Evolutionary conservation across 202 grass and related monocot species (phyloP), one percentile per base, ranked within the genome.

Genomic region (Brachypodium distachyon): DNA sequence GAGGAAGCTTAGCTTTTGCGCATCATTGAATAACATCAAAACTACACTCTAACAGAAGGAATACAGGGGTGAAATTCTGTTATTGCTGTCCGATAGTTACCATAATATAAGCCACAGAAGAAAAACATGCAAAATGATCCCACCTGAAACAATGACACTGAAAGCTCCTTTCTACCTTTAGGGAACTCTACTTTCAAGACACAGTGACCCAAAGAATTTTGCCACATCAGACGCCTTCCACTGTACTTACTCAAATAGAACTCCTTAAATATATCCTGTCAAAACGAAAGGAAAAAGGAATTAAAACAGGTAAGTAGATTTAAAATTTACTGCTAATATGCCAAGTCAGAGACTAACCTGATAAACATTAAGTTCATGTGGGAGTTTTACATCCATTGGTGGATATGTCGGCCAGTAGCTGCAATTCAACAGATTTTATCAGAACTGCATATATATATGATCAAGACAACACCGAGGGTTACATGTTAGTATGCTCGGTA

Each of bases 331-430:
- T 12, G 34, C 39, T n/a, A 77, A 19, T 22, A 68, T 25, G 50
- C 22, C 12, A 37, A 83, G n/a, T 23, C 39, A 70, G 28, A 12
- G 41, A 32, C 87, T 85, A 84, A 99, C 96, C 92, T 99, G 96
- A 82, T 99, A 99, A 12, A 99, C 92, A 77, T 99, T 99, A 65
- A 99, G 74, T 82, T 99, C 96, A 48, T 93, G 96, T 32, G 96
- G 96, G 83, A 99, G 96, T 69, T 87, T 91, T 34, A 99, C 87
- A 48, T 93, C 96, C 96, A 99, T 99, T 37, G 96, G 96, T 68
- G 96, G 96, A 84, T 99, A 99, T 60, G 96, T 99, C 34, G 96
- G 96, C 96, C 92, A 99, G 89, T 99, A 99, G 32, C 96, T 99
- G 81, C 43, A 83, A 83, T 49, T 77, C 49, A 86, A 61, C 74